Percentiles rank a stretch among this genome's conserved stretches.
These are phyloP conservation scores for Penicillium sp. DNA, from an alignment of 2,329 filamentous ascomycete genomes.

Conservation along the genomic window DNA sequence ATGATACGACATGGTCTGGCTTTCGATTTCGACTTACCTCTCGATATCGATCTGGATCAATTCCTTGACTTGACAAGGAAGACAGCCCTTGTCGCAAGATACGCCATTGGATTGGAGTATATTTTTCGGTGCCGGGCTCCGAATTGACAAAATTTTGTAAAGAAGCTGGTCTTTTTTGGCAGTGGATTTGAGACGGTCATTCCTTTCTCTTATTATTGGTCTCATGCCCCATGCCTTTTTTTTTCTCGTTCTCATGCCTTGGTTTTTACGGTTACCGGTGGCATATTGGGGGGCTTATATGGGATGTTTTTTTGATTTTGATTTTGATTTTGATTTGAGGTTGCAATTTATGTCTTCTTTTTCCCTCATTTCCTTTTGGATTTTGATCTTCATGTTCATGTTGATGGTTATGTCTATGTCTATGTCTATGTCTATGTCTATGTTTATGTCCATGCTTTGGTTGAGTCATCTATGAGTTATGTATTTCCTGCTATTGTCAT, in stretches of 20 bases:
- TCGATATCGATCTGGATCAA: neutral
- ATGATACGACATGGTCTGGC: neutral
- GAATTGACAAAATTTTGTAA: constrained; percentile 25
- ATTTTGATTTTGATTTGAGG: neutral
- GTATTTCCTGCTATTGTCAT: neutral
- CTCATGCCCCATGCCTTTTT: constrained; percentile 12
- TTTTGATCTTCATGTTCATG: constrained; percentile 2
- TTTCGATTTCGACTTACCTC: neutral
- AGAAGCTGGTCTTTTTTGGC: constrained; percentile 6
- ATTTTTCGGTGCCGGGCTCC: constrained; percentile 28
- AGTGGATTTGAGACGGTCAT: constrained; percentile 36
- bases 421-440: neutral
- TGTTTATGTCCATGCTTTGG: neutral
- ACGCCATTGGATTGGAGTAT: constrained; percentile 24
- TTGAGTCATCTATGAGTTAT: neutral
- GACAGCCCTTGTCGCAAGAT: constrained; percentile 16
- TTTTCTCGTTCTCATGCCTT: neutral
- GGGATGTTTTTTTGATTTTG: neutral
- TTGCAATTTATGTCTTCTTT: neutral
- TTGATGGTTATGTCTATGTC: neutral
- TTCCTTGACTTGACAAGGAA: neutral
- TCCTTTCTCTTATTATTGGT: constrained; percentile 19
- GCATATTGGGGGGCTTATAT: constrained; percentile 4
- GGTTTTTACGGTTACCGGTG: neutral
- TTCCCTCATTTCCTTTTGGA: neutral